These are phyloP conservation scores for Colletotrichum tropicale DNA, from an alignment of 2,329 filamentous ascomycete species.

Conservation along the genomic window DNA sequence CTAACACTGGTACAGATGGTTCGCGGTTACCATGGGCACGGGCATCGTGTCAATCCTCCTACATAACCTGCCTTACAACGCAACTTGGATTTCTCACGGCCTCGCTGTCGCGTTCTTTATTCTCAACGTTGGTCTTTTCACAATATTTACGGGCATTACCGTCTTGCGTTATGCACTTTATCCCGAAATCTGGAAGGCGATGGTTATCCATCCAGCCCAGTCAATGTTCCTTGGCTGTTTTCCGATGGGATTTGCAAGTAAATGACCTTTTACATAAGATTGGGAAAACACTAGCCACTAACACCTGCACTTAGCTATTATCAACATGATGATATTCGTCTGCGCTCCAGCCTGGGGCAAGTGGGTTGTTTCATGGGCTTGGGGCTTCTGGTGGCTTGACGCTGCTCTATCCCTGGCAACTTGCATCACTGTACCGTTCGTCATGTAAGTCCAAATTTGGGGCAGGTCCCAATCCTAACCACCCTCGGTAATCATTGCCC, in stretches of 20 bases:
- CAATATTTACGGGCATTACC: conserved; percentile 56
- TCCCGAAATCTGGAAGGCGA: conserved; percentile 67
- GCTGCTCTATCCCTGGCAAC: conserved; percentile 54
- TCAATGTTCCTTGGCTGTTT: conserved; percentile 72
- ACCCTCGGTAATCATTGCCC: neutral
- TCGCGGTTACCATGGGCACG: conserved; percentile 69
- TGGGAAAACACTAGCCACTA: neutral
- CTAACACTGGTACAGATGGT: conserved; percentile 48
- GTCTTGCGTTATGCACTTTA: conserved; percentile 67
- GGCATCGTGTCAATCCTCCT: conserved; percentile 70
- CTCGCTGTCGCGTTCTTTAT: conserved; percentile 58
- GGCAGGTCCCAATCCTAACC: neutral
- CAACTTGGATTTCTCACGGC: conserved; percentile 52
- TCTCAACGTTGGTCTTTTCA: conserved; percentile 64
- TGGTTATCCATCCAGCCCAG: conserved; percentile 71
- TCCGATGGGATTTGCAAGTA: conserved; percentile 70
- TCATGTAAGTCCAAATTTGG: conserved; percentile 47
- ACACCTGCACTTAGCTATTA: conserved; percentile 45
- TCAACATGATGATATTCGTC: conserved; percentile 67
- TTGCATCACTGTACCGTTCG: conserved; percentile 61
- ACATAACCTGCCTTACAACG: conserved; percentile 65
- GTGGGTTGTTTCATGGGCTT: conserved; percentile 59
- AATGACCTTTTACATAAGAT: conserved; percentile 24
- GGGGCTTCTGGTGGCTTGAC: conserved; percentile 65
- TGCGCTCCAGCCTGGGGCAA: conserved; percentile 65